Evolutionary conservation across 331 rosid genomes (phyloP), one percentile per base, ranked within the genome.

Genomic region (Malus hybrid): DNA sequence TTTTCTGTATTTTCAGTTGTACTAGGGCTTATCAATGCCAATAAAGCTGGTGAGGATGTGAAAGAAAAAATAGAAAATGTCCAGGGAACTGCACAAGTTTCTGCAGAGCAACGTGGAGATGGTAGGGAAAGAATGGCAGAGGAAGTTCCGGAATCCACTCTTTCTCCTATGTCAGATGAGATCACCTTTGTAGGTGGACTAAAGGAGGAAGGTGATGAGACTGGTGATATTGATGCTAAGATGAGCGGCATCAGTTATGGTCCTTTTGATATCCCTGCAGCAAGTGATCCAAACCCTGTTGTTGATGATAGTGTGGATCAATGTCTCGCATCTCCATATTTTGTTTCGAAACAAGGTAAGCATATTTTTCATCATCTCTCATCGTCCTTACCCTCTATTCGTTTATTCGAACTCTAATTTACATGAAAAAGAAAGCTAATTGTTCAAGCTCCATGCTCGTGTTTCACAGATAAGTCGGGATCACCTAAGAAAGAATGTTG

Each of bases 391-490:
- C 26, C 11, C 73, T 26, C 56, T 13, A 2, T 3, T 20, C 26
- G 50, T 68, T 68, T 26, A 14, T 26, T 5, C 12, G 3, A 26
- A 22, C 22, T 55, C 19, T 5, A 19, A 16, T 70, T 70, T 29
- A 70, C 46, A 11, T 52, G 61, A 15, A 50, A 28, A 18, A 32
- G 2, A n/a, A 8, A 15, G 26, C 30, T 4, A 32, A 66, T 19
- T 50, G 30, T 44, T 61, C 63, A 63, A 75, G 33, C 39, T 73
- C 15, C 64, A 73, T 76, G 76, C 67, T 65, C 73, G 20, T 72
- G 10, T 62, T 69, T 18, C 55, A 34, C 66, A 60, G 50, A 11
- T 57, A 79, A 73, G 67, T 33, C 75, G 71, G 77, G 44, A 19
- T 72, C 79, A 11, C 68, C 71, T 28, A 60, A 64, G 18, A 72